These are phyloP conservation scores for Syncephalis plumigaleata DNA, from an alignment of 371 early-diverging fungal species.

Conservation along the genomic window DNA sequence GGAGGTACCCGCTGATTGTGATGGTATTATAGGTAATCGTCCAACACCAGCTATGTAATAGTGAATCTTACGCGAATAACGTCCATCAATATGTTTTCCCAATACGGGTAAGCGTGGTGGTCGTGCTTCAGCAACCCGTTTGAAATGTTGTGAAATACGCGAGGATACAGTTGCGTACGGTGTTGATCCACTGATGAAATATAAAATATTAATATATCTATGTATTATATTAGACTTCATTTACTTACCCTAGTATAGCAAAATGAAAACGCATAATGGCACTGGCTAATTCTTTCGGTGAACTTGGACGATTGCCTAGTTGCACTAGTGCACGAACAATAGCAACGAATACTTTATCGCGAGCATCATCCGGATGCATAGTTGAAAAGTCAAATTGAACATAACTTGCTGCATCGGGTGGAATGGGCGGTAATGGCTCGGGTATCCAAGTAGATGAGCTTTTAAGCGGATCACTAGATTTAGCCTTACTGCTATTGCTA, in stretches of 20 bases:
- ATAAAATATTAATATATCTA: neutral
- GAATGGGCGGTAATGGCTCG: neutral
- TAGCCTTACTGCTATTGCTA: no score
- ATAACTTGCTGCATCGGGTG: constrained; percentile 4
- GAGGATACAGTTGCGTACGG: constrained; percentile 77
- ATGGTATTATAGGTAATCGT: neutral
- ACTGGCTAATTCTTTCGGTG: constrained; percentile 61
- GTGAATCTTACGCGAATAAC: constrained; percentile 58
- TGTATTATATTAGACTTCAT: neutral
- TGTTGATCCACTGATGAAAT: constrained; percentile 39
- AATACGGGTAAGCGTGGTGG: constrained; percentile 58
- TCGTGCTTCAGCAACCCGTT: constrained; percentile 49
- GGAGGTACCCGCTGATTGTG: constrained; percentile 1
- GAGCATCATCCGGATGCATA: constrained; percentile 56
- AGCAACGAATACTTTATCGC: constrained; percentile 68
- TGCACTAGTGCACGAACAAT: constrained; percentile 55
- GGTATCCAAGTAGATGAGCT: constrained; percentile 8
- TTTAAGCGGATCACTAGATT: constrained; percentile 8
- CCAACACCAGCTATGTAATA: constrained; percentile 30
- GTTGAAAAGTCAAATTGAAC: constrained; percentile 3
- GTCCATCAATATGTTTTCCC: constrained; percentile 49
- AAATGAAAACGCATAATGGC: constrained; percentile 57
- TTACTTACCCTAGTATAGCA: constrained; percentile 47
- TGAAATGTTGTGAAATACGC: constrained; percentile 71
- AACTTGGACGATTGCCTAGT: constrained; percentile 55